These are phyloP conservation scores for Candida rishiriensis DNA, from an alignment of 805 yeast genomes.

Conservation along the genomic window DNA sequence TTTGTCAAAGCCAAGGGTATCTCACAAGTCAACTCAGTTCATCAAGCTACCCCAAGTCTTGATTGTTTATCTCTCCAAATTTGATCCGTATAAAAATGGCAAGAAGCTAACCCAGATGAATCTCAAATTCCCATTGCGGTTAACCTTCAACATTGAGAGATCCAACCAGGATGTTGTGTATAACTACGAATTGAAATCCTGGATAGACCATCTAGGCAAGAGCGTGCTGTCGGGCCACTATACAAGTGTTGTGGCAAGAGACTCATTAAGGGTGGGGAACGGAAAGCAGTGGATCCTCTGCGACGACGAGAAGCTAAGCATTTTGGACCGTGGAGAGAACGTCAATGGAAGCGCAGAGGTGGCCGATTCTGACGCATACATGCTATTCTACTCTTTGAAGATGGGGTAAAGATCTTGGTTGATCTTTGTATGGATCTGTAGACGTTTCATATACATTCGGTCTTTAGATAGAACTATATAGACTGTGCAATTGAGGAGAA, in stretches of 20 bases:
- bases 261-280: conserved; percentile 30
- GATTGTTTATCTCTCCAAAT: conserved; percentile 30
- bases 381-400: conserved; percentile 53
- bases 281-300: conserved; percentile 58
- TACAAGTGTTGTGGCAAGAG: conserved; percentile 54
- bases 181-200: conserved; percentile 53
- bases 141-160: conserved; percentile 39
- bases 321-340: conserved; percentile 22
- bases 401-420: neutral
- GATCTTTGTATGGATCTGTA: too few relatives aligned
- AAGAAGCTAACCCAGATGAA: conserved; percentile 23
- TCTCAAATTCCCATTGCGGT: conserved; percentile 19
- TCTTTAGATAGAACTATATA: too few relatives aligned
- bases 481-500: too few relatives aligned
- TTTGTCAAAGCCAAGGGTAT: conserved; percentile 23
- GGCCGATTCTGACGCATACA: conserved; percentile 49
- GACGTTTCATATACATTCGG: too few relatives aligned
- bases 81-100: conserved; percentile 27
- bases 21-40: conserved; percentile 26
- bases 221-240: conserved; percentile 72
- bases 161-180: conserved; percentile 22
- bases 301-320: conserved; percentile 62
- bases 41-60: conserved; percentile 32
- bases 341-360: conserved; percentile 20
- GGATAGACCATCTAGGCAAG: conserved; percentile 65